Base-by-base conservation (phyloP, 129 eudicot species). In the Artemisia tridentata region DNA sequence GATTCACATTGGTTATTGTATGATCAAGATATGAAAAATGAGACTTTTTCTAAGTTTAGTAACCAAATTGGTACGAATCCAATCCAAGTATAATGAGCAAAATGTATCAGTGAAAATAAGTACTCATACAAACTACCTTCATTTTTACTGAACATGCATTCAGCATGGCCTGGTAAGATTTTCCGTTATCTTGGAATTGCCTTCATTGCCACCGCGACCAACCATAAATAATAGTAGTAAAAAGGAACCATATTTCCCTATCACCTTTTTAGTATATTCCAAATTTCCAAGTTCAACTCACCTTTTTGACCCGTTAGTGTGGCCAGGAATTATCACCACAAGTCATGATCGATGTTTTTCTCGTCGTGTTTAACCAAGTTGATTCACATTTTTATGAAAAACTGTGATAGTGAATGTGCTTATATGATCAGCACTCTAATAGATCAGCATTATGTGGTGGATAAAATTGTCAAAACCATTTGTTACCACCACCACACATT, bases 261-360 rank as follows among this genome's bases (percentile, higher is more conserved):
- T 57, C 53, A 29, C 74, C 60, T 68, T 76, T 68, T 63, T 4
- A 52, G 34, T 50, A 47, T 50, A 60, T 63, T 41, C 69, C 68
- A 68, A 75, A 5, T 10, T 63, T 41, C 69, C 68, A 68, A 75
- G 9, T 10, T 68, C 54, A 59, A 67, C 55, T 18, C 68, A 18
- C 68, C 43, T 11, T 68, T 72, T 53, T 48, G 67, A 77, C 53
- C 48, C 73, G 47, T 52, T 63, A 27, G 21, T 65, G 56, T 74
- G 80, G 73, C 73, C 72, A 52, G 63, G 63, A 80, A 68, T 63
- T 72, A 63, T 59, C 11, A 59, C 27, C 60, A 49, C 48, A 68
- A 34, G 45, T 38, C 45, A 38, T 38, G 11, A 38, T 34, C 14
- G 6, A 63, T 15, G 7, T 34, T 16, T 63, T 63, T 11, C 14